phyloP scores from a whole-genome alignment of 495 filamentous ascomycete species.

The Annulohypoxylon moriforme region DNA sequence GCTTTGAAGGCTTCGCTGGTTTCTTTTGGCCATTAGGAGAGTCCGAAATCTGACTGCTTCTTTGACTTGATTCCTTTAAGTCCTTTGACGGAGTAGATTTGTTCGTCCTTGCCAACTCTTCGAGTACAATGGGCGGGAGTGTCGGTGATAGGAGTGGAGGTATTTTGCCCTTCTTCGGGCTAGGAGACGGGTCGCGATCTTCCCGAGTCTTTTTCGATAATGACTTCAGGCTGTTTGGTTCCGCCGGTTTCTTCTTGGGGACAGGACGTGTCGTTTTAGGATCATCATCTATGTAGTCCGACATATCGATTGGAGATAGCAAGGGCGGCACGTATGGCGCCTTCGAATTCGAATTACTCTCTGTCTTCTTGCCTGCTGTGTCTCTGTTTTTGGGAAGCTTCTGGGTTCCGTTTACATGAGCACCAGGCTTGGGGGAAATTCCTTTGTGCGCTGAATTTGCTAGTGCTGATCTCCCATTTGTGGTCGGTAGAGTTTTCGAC shows the following conservation, averaged over 20 bases:
- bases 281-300: constrained; percentile 47
- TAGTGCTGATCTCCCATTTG: constrained; percentile 51
- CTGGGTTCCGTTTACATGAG: constrained; percentile 54
- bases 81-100: constrained; percentile 52
- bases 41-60: constrained; percentile 48
- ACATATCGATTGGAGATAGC: constrained; percentile 57
- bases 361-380: constrained; percentile 52
- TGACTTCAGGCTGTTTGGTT: constrained; percentile 39
- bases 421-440: constrained; percentile 52
- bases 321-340: constrained; percentile 49
- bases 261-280: constrained; percentile 42
- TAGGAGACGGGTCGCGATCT: constrained; percentile 50
- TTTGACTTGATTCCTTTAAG: constrained; percentile 48
- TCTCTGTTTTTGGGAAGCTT: constrained; percentile 47
- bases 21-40: constrained; percentile 55
- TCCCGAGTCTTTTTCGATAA: constrained; percentile 46
- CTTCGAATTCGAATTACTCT: constrained; percentile 42
- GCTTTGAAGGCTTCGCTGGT: constrained; percentile 43
- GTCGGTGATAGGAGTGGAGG: constrained; percentile 61
- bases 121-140: constrained; percentile 58
- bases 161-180: constrained; percentile 53
- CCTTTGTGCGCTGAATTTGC: constrained; percentile 49
- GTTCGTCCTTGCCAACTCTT: constrained; percentile 52
- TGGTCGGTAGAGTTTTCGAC: constrained; percentile 41
- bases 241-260: constrained; percentile 45